These are phyloP conservation scores for Chalciporus piperatus DNA, from an alignment of 768 basidiomycete genomes.

Conservation along the genomic window DNA sequence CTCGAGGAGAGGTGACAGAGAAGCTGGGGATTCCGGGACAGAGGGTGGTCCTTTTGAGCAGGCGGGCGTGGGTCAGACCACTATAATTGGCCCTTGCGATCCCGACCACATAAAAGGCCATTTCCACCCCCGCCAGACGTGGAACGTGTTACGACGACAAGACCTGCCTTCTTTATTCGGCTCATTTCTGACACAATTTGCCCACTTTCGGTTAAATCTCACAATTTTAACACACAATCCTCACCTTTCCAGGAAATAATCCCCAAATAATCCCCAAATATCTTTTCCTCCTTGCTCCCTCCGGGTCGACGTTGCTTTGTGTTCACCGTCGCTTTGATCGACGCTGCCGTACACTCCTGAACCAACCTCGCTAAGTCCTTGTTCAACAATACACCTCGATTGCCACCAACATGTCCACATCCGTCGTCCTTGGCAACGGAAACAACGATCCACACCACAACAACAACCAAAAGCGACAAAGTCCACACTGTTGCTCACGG, in stretches of 20 bases:
- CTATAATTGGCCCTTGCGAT: constrained; percentile 52
- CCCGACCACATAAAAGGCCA: constrained; percentile 51
- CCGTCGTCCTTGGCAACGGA: constrained; percentile 26
- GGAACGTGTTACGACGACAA: constrained; percentile 76
- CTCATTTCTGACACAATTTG: constrained; percentile 18
- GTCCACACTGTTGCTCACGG: not conserved
- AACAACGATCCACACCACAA: constrained; percentile 9
- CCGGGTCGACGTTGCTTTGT: not conserved
- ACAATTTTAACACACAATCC: constrained; percentile 11
- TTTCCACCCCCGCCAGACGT: constrained; percentile 62
- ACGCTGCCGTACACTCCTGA: not conserved
- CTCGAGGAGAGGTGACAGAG: constrained; percentile 25
- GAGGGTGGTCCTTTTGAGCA: constrained; percentile 41
- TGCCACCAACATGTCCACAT: not conserved
- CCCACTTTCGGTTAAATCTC: constrained; percentile 20
- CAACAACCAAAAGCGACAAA: constrained; percentile 11
- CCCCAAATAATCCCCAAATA: not conserved
- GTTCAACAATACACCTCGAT: not conserved
- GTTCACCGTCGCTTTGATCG: not conserved
- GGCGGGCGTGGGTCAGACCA: constrained; percentile 42
- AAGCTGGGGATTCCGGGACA: constrained; percentile 26
- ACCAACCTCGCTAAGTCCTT: no score
- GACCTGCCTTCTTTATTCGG: constrained; percentile 34
- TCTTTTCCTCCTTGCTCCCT: no score
- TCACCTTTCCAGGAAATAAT: not conserved